These are phyloP conservation scores for Arthroderma sp. DNA, from an alignment of 2,329 filamentous ascomycete genomes.

Conservation along the genomic window DNA sequence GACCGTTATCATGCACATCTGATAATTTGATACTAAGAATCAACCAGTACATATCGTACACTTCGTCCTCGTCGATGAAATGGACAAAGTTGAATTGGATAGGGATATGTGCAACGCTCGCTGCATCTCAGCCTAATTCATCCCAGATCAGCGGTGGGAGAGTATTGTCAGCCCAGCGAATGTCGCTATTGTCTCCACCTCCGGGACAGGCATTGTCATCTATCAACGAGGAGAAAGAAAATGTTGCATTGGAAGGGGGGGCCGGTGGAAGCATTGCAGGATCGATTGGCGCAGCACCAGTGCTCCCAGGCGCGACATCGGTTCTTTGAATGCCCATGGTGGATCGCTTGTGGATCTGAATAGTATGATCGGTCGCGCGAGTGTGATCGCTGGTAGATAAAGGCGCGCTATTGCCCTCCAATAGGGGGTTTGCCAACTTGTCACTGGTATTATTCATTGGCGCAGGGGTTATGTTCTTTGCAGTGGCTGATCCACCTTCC, in stretches of 20 bases:
- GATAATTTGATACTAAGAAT: too few relatives aligned
- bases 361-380: too few relatives aligned
- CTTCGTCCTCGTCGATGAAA: too few relatives aligned
- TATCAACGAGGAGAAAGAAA: constrained; percentile 21
- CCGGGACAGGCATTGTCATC: constrained; percentile 15
- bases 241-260: constrained; percentile 17
- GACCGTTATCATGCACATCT: too few relatives aligned
- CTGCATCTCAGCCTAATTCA: constrained; percentile 16
- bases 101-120: too few relatives aligned
- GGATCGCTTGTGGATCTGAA: too few relatives aligned
- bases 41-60: too few relatives aligned
- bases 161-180: constrained; percentile 26
- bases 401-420: too few relatives aligned
- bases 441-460: neutral
- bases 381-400: too few relatives aligned
- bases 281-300: constrained; percentile 17
- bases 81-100: too few relatives aligned
- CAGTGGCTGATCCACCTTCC: constrained; percentile 28
- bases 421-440: too few relatives aligned
- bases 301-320: neutral
- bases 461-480: constrained; percentile 14
- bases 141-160: constrained; percentile 30
- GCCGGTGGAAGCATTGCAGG: constrained; percentile 20
- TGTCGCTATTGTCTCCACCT: constrained; percentile 2
- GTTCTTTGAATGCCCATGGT: too few relatives aligned